Evolutionary conservation across 805 yeast genomes (phyloP).

Genomic region (Wickerhamiella qilinensis): DNA sequence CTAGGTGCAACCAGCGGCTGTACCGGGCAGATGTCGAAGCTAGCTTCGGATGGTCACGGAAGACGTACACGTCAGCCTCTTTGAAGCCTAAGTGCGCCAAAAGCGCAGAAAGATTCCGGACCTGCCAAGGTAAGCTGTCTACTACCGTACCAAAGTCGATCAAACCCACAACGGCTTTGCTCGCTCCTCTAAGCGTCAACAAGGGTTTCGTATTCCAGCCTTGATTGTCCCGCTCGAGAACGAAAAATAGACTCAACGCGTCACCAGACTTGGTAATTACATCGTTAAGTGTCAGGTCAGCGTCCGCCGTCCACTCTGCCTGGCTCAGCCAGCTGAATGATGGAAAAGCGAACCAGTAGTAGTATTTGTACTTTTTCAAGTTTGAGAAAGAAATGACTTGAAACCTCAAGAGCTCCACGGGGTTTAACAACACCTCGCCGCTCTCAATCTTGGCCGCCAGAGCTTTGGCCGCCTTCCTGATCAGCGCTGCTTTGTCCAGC

Average conservation of each 20-base stretch:
- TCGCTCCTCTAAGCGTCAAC: neutral
- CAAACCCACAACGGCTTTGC: constrained; percentile 6
- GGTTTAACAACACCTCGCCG: constrained; percentile 24
- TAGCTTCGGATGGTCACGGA: constrained; percentile 19
- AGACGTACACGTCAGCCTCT: constrained; percentile 26
- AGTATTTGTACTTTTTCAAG: constrained; percentile 71
- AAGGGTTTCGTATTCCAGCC: neutral
- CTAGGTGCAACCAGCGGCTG: constrained; percentile 18
- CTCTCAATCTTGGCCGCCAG: constrained; percentile 21
- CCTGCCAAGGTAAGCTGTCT: constrained; percentile 27
- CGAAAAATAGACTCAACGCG: neutral
- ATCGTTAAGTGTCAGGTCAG: constrained; percentile 29
- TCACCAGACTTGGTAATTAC: neutral
- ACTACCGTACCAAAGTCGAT: constrained; percentile 21
- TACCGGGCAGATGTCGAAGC: constrained; percentile 1
- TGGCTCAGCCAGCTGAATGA: constrained; percentile 26
- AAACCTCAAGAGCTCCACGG: constrained; percentile 29
- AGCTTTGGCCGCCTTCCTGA: constrained; percentile 28
- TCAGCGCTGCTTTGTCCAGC: constrained; percentile 42
- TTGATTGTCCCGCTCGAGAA: neutral
- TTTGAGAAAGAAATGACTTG: constrained; percentile 62
- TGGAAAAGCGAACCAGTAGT: constrained; percentile 84
- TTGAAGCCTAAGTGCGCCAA: constrained; percentile 25
- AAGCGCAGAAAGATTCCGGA: constrained; percentile 42
- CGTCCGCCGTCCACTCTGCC: neutral